A percentile compares a stretch with the other conserved stretches of the same genome.
Conservation (phyloP, 176 grass and related monocot species). For the Themeda triandra region DNA sequence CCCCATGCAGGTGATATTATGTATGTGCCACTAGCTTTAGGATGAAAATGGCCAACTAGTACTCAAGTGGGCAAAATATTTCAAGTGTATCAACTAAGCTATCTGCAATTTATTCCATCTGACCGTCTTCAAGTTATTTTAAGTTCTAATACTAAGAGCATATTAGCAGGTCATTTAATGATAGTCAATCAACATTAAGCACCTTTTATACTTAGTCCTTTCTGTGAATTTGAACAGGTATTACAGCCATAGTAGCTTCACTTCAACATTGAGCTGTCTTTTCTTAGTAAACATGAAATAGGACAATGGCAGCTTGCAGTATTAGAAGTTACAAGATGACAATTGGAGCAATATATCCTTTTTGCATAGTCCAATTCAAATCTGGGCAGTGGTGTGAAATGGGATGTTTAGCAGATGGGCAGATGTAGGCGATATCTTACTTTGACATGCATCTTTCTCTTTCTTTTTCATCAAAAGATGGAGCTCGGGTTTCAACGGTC, state of each 20-base stretch:
- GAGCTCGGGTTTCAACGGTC: conserved; percentile 41
- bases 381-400: background rate
- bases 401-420: background rate
- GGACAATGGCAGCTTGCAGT: background rate
- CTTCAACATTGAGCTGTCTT: background rate
- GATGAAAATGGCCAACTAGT: background rate
- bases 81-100: background rate
- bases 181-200: background rate
- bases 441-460: conserved; percentile 63
- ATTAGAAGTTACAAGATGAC: background rate
- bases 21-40: background rate
- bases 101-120: background rate
- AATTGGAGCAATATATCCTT: background rate
- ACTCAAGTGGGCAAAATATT: background rate
- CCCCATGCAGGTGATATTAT: background rate
- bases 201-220: background rate
- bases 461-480: conserved; percentile 87
- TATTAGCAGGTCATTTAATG: background rate
- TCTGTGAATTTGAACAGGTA: background rate
- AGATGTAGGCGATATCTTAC: conserved; percentile 44
- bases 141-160: background rate
- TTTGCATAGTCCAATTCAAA: background rate
- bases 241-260: background rate
- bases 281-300: background rate
- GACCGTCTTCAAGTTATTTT: background rate